Evolutionary conservation across 176 grass and related monocot species (phyloP).

Genomic region (Carex scoparia): DNA sequence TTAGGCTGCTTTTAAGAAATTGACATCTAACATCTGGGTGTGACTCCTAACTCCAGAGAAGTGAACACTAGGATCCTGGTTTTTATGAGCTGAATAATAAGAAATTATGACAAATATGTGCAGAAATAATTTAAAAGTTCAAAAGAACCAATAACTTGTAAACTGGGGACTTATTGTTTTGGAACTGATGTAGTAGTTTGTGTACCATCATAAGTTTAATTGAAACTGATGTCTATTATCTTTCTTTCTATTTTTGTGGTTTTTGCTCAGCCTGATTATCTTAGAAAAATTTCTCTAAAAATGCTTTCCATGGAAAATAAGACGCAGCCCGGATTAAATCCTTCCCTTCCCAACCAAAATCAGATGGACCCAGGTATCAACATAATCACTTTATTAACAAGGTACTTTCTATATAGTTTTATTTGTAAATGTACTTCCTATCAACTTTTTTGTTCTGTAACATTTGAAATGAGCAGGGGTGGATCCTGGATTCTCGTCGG

Average conservation of each 20-base stretch:
- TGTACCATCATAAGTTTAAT: neutral
- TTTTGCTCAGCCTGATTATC: constrained; percentile 74
- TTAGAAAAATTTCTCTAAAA: constrained; percentile 90
- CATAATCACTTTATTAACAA: neutral
- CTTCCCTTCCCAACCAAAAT: constrained; percentile 40
- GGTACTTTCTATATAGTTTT: neutral
- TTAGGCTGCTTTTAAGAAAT: neutral
- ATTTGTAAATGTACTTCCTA: neutral
- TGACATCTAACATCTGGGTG: neutral
- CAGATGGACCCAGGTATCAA: constrained; percentile 43
- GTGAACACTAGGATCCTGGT: no score
- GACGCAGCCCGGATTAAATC: constrained; percentile 38
- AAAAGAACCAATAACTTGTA: neutral
- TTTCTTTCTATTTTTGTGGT: constrained; percentile 18
- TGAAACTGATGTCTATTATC: constrained; percentile 2
- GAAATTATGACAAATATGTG: neutral
- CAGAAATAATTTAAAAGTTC: neutral
- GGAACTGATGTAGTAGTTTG: neutral
- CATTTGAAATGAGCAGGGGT: neutral
- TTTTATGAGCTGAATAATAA: neutral
- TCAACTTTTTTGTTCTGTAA: neutral
- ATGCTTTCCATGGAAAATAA: constrained; percentile 93
- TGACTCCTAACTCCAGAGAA: neutral
- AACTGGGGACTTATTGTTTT: neutral
- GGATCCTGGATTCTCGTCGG: no score